Percentiles rank a stretch among this genome's conserved stretches.
Conservation (phyloP, 306 rosid genomes). For the Calophaca sinica region DNA sequence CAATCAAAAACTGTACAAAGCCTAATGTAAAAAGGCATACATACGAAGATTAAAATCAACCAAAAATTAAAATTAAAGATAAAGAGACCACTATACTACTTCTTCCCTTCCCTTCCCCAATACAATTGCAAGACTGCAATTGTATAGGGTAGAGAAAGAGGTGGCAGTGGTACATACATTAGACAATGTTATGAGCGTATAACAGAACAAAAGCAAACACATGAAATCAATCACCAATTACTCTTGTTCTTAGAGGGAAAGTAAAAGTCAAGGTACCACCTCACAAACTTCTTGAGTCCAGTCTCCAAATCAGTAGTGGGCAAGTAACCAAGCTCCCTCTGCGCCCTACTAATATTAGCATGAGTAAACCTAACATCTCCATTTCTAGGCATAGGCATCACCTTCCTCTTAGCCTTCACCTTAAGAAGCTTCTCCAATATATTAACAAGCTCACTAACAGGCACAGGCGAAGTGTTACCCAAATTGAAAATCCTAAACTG, state of each 20-base stretch:
- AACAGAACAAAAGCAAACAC: slow-evolving; percentile 19
- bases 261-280: slow-evolving; percentile 62
- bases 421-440: slow-evolving; percentile 72
- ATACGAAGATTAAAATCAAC: slow-evolving; percentile 41
- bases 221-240: slow-evolving; percentile 56
- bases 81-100: slow-evolving; percentile 40
- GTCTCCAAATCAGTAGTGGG: slow-evolving; percentile 64
- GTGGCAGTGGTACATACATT: not conserved
- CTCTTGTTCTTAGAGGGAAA: slow-evolving; percentile 50
- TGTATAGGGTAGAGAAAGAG: not conserved
- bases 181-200: not conserved
- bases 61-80: slow-evolving; percentile 20
- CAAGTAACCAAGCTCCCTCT: slow-evolving; percentile 61
- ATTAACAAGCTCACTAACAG: slow-evolving; percentile 65
- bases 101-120: slow-evolving; percentile 42
- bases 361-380: slow-evolving; percentile 78
- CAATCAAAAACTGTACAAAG: slow-evolving; percentile 61
- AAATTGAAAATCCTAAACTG: slow-evolving; percentile 69
- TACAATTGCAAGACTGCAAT: slow-evolving; percentile 38
- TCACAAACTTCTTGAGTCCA: slow-evolving; percentile 70
- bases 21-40: slow-evolving; percentile 49
- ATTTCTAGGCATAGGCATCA: slow-evolving; percentile 66
- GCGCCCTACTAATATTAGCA: slow-evolving; percentile 70
- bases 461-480: slow-evolving; percentile 72
- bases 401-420: slow-evolving; percentile 65